These are phyloP conservation scores for Claviceps sp. DNA, from an alignment of 2,329 filamentous ascomycete species.

Conservation along the genomic window DNA sequence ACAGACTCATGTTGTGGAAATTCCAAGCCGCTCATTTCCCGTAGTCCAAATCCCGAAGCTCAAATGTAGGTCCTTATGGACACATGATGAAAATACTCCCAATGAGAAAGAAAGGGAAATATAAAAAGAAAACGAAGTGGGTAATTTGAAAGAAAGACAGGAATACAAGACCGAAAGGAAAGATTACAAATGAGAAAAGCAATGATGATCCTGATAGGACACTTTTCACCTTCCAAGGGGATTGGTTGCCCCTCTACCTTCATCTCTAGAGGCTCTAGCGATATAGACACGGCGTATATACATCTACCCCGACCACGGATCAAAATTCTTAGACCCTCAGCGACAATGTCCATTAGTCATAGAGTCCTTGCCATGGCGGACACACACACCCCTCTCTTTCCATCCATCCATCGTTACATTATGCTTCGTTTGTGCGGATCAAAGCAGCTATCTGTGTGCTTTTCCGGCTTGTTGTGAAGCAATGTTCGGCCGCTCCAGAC, in stretches of 20 bases:
- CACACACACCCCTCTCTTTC: too few relatives aligned
- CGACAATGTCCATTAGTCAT: background rate
- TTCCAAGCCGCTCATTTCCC: too few relatives aligned
- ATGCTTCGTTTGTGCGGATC: too few relatives aligned
- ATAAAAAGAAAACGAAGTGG: background rate
- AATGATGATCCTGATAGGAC: background rate
- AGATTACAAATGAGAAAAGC: background rate
- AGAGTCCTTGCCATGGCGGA: too few relatives aligned
- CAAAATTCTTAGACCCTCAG: too few relatives aligned
- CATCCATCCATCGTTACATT: too few relatives aligned
- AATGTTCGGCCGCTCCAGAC: too few relatives aligned
- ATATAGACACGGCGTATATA: constrained; percentile 3
- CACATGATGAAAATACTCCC: too few relatives aligned
- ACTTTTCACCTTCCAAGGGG: background rate
- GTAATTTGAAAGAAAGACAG: background rate
- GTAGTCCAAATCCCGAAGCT: background rate
- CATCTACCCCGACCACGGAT: background rate
- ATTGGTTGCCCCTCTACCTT: background rate
- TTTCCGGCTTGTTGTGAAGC: too few relatives aligned
- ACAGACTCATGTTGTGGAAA: too few relatives aligned
- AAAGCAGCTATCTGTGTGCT: too few relatives aligned
- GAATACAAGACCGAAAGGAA: background rate
- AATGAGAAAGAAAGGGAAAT: background rate
- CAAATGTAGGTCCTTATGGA: background rate
- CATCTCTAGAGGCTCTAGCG: constrained; percentile 2